These are phyloP conservation scores for Syzygium grande DNA, from an alignment of 345 rosid species.

Conservation along the genomic window DNA sequence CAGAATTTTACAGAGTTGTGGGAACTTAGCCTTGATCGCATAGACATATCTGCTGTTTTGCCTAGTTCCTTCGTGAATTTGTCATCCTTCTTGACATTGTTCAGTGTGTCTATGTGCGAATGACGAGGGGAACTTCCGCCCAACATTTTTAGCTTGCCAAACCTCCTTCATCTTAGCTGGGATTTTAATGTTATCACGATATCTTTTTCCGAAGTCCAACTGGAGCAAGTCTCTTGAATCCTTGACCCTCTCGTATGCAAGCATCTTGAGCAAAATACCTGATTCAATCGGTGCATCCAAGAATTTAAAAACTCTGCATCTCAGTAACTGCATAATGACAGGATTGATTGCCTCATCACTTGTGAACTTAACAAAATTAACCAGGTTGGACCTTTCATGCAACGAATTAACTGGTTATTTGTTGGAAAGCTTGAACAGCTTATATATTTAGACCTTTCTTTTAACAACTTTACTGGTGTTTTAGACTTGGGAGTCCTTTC, in stretches of 20 bases:
- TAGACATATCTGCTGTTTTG: neutral
- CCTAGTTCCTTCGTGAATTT: neutral
- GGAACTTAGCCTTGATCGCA: fast-evolving
- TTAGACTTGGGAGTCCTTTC: neutral
- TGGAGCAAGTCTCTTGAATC: neutral
- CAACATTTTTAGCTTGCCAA: neutral
- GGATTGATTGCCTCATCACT: neutral
- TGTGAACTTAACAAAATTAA: neutral
- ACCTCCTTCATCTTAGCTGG: neutral
- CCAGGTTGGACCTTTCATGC: fast-evolving
- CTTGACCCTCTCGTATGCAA: neutral
- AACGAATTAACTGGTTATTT: neutral
- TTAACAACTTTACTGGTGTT: neutral
- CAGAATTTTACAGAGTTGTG: neutral
- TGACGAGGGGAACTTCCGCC: neutral
- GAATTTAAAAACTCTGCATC: neutral
- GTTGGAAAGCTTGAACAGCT: neutral
- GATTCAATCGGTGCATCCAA: neutral
- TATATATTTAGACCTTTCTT: neutral
- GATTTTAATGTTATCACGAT: fast-evolving
- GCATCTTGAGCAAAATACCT: fast-evolving
- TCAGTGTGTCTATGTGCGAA: fast-evolving
- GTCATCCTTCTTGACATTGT: neutral
- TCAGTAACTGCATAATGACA: fast-evolving
- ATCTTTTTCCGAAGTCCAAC: neutral